A percentile compares a stretch with the other conserved stretches of the same genome.
Evolutionary conservation across 306 rosid species (phyloP).

Genomic region (Fragaria vesca): DNA sequence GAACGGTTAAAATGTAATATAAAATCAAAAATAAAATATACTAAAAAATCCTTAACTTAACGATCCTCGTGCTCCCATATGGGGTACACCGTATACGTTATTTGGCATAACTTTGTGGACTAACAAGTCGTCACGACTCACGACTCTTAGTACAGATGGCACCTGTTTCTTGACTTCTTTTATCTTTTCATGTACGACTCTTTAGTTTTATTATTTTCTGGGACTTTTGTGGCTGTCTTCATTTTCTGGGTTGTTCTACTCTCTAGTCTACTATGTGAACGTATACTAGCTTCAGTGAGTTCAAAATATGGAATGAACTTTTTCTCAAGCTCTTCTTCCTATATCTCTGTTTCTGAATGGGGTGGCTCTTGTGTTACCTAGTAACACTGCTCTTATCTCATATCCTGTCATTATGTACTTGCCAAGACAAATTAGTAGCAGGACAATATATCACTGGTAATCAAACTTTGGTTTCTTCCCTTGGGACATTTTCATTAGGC

Average conservation of each 20-base stretch:
- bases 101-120: neutral
- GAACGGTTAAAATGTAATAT: too few relatives aligned
- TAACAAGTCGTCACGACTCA: neutral
- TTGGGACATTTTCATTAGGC: conserved; percentile 41
- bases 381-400: neutral
- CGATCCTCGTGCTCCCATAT: too few relatives aligned
- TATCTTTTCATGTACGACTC: neutral
- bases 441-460: conserved; percentile 31
- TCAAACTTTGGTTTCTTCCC: conserved; percentile 43
- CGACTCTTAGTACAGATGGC: too few relatives aligned
- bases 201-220: neutral
- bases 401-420: neutral
- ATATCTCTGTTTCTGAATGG: neutral
- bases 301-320: neutral
- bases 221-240: neutral
- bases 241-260: neutral
- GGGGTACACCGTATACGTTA: neutral
- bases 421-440: neutral
- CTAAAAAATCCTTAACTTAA: too few relatives aligned
- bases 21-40: too few relatives aligned
- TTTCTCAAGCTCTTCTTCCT: too few relatives aligned
- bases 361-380: neutral
- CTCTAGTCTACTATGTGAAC: neutral
- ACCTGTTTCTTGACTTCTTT: too few relatives aligned
- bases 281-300: neutral